Evolutionary conservation across 306 rosid species (phyloP).

Genomic region (Vicia sativa): DNA sequence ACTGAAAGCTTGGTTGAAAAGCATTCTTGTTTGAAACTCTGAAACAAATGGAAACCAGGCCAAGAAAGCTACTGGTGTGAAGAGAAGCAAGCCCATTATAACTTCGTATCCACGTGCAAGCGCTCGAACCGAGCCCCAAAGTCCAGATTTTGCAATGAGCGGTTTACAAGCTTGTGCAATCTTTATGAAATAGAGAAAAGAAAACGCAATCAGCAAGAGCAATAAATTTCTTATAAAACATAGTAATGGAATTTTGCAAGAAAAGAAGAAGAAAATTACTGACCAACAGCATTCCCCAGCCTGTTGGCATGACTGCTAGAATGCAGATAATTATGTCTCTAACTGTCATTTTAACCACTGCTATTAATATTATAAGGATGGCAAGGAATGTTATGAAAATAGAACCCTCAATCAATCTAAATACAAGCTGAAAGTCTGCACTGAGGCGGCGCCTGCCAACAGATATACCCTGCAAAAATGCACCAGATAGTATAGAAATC

Average conservation of each 20-base stretch:
- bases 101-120: slow-evolving; percentile 86
- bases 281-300: slow-evolving; percentile 94
- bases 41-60: slow-evolving; percentile 99
- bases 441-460: slow-evolving; percentile 82
- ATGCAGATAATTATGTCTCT: slow-evolving; percentile 72
- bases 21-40: slow-evolving; percentile 92
- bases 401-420: slow-evolving; percentile 69
- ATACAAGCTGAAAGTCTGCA: slow-evolving; percentile 82
- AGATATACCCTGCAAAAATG: slow-evolving; percentile 64
- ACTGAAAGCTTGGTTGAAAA: slow-evolving; percentile 98
- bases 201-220: background rate
- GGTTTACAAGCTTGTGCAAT: slow-evolving; percentile 96
- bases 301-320: slow-evolving; percentile 92
- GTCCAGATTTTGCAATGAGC: slow-evolving; percentile 45
- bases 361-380: slow-evolving; percentile 64
- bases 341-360: slow-evolving; percentile 61
- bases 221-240: background rate
- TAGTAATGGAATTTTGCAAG: background rate
- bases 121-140: slow-evolving; percentile 76
- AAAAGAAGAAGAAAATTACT: slow-evolving; percentile 39
- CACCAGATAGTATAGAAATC: slow-evolving; percentile 13
- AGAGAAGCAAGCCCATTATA: slow-evolving; percentile 83
- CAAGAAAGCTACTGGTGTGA: slow-evolving; percentile 90
- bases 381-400: slow-evolving; percentile 63
- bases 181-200: slow-evolving; percentile 37